Base-by-base conservation (phyloP, 2,329 filamentous ascomycete species). In the Aspergillus arachidicola region DNA sequence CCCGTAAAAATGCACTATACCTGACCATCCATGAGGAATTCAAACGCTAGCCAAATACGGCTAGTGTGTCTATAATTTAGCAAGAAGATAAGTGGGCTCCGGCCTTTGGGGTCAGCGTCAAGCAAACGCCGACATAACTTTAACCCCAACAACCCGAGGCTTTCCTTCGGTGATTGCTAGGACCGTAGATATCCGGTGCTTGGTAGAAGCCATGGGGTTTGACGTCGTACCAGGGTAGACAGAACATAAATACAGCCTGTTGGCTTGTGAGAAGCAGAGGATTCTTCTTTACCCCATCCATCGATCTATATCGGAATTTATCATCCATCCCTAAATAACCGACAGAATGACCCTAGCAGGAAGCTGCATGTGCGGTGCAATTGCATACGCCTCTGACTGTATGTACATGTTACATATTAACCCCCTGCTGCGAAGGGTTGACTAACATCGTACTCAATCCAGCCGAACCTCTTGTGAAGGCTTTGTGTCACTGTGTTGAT, bases 401-500 rank as follows among this genome's bases (percentile, higher is more conserved):
- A 67, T 53, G 62, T 69, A 21, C 9, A 21, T 14, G 4, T 19
- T 50, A 30, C 45, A 48, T 26, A 30, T 21, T n/a, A 23, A 26
- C 57, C 41, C 9, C 9, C 19, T 38, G 19, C 30, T 55, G 38
- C 50, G 60, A 38, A 62, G 3, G 2, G 3, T n/a, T 12, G 23
- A 36, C 30, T 54, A 36, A 54, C 9, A 12, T 32, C 30, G 32
- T 14, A 4, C 26, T 45, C 48, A 57, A 61, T 32, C 12, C 59
- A 84, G 82, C 76, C 12, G 79, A 83, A 43, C 72, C 79, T 4
- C 75, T 73, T 19, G 60, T 73, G 4, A 81, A 78, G 21, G 83
- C 83, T 7, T 74, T 86, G 38, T 86, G 85, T 73, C 83, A 86
- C 69, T 85, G 84, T 71, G 68, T 70, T 14, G 84, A 86, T 64